Conservation (phyloP, 371 early-diverging fungal genomes). For the Mucor lusitanicus region DNA sequence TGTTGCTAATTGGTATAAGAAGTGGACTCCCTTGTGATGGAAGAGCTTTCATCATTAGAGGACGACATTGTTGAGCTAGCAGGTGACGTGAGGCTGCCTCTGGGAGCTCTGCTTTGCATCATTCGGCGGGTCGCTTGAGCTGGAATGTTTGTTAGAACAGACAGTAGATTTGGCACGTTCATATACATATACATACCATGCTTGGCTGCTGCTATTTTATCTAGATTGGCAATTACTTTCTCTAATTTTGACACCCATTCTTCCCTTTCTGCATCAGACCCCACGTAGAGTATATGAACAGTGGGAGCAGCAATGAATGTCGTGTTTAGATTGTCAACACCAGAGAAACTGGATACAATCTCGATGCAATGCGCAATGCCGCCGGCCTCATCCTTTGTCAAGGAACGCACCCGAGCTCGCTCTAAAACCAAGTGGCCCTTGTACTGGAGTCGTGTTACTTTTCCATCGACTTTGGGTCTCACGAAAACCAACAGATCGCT, state of each 20-base stretch:
- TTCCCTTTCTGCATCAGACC: slow-evolving; percentile 28
- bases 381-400: slow-evolving; percentile 40
- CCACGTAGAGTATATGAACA: slow-evolving; percentile 29
- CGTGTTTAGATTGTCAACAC: slow-evolving; percentile 42
- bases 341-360: slow-evolving; percentile 35
- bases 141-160: neutral
- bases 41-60: neutral
- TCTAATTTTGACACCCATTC: slow-evolving; percentile 32
- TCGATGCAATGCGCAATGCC: slow-evolving; percentile 43
- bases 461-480: slow-evolving; percentile 28
- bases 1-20: neutral
- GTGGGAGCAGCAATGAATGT: slow-evolving; percentile 41
- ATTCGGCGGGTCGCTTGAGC: slow-evolving; percentile 24
- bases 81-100: neutral
- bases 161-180: neutral
- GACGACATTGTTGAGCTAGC: slow-evolving; percentile 9
- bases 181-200: slow-evolving; percentile 19
- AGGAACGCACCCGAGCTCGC: slow-evolving; percentile 32
- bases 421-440: slow-evolving; percentile 44
- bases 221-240: slow-evolving; percentile 32
- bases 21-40: neutral
- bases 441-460: slow-evolving; percentile 34
- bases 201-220: slow-evolving; percentile 30
- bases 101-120: slow-evolving; percentile 23
- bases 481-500: slow-evolving; percentile 44